Conservation (phyloP, 371 early-diverging fungal species). For the Circinella umbellata region DNA sequence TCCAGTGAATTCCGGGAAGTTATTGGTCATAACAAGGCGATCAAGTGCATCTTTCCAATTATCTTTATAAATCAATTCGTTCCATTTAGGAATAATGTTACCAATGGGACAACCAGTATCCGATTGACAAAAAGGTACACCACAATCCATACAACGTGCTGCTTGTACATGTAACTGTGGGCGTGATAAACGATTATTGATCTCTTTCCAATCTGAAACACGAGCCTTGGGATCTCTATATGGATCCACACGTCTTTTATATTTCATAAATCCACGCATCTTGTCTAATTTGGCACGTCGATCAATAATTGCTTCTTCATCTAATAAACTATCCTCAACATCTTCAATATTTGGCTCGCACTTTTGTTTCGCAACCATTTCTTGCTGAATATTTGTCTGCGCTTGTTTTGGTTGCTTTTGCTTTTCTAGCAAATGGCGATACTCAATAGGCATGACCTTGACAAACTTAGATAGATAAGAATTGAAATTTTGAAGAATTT, state of each 20-base stretch:
- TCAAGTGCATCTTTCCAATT: conserved; percentile 95
- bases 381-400: not conserved
- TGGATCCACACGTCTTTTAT: conserved; percentile 81
- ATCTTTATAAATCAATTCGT: conserved; percentile 91
- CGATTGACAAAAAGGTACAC: conserved; percentile 97
- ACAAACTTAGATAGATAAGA: conserved; percentile 55
- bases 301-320: conserved; percentile 70
- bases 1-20: conserved; percentile 93
- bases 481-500: conserved; percentile 73
- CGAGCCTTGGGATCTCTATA: conserved; percentile 87
- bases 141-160: conserved; percentile 97
- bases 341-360: conserved; percentile 70
- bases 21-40: conserved; percentile 94
- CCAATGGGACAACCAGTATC: conserved; percentile 96
- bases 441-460: conserved; percentile 91
- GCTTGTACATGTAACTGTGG: conserved; percentile 90
- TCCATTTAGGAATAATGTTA: conserved; percentile 98
- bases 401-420: conserved; percentile 4
- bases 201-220: conserved; percentile 90
- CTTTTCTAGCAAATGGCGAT: conserved; percentile 70
- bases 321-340: conserved; percentile 88
- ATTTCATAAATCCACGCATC: conserved; percentile 91
- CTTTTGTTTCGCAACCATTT: not conserved
- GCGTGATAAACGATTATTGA: conserved; percentile 82
- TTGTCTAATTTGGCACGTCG: conserved; percentile 73